Percentiles rank a stretch among this genome's conserved stretches.
Conservation (phyloP, 2,329 filamentous ascomycete genomes). For the Claviceps quebecensis region DNA sequence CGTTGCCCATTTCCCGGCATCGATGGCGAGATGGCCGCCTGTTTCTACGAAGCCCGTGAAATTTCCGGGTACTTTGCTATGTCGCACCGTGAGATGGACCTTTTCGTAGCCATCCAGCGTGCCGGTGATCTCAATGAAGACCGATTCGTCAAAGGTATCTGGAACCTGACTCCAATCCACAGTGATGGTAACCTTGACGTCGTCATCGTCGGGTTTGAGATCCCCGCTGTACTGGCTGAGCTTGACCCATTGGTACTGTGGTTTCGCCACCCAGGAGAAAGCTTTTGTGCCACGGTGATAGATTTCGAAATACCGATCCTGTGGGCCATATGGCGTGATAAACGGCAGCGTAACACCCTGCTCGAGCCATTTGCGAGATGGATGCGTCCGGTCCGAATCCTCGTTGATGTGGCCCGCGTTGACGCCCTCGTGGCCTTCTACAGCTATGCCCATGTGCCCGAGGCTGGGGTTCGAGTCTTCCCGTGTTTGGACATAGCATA, state of each 20-base stretch:
- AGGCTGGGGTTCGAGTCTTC: conserved; percentile 34
- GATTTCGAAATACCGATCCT: conserved; percentile 20
- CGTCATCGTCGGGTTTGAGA: conserved; percentile 17
- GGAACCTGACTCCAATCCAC: conserved; percentile 25
- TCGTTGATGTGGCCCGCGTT: conserved; percentile 31
- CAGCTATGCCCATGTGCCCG: conserved; percentile 20
- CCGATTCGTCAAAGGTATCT: conserved; percentile 26
- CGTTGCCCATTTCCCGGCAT: conserved; percentile 14
- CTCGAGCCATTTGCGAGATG: conserved; percentile 20
- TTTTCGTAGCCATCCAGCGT: conserved; percentile 25
- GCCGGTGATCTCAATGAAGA: conserved; percentile 20
- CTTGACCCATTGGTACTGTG: conserved; percentile 20
- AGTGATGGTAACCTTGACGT: conserved; percentile 17
- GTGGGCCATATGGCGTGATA: conserved; percentile 18
- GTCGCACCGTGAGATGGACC: conserved; percentile 13
- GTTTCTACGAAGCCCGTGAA: conserved; percentile 22
- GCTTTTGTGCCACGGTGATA: conserved; percentile 19
- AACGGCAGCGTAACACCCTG: conserved; percentile 16
- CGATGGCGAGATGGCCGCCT: conserved; percentile 20
- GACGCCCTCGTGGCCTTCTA: conserved; percentile 20
- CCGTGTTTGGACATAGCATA: conserved; percentile 36
- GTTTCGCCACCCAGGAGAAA: conserved; percentile 16
- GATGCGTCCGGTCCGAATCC: conserved; percentile 37
- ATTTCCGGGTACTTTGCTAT: conserved; percentile 15
- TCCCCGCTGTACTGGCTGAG: conserved; percentile 16